These are phyloP conservation scores for Cordyceps militaris DNA, from an alignment of 2,329 filamentous ascomycete species.

Conservation along the genomic window DNA sequence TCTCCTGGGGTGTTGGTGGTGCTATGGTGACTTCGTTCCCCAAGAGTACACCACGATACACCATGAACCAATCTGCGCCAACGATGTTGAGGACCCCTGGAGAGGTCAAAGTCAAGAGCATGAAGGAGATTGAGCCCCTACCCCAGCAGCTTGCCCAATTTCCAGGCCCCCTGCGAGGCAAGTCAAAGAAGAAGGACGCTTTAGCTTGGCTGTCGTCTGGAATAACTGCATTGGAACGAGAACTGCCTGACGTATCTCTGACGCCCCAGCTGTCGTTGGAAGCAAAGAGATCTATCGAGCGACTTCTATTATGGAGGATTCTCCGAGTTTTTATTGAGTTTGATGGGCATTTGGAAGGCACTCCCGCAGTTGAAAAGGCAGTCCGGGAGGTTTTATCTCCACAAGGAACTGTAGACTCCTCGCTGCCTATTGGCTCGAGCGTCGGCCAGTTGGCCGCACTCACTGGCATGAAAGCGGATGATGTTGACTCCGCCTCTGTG, in stretches of 20 bases:
- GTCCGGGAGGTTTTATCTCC: slow-evolving; percentile 70
- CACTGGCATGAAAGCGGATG: slow-evolving; percentile 49
- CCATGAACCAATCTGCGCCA: slow-evolving; percentile 62
- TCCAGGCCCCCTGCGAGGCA: slow-evolving; percentile 80
- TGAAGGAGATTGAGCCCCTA: slow-evolving; percentile 66
- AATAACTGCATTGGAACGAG: slow-evolving; percentile 66
- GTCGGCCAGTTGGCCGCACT: slow-evolving; percentile 21
- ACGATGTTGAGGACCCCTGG: slow-evolving; percentile 78
- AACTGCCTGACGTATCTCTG: slow-evolving; percentile 41
- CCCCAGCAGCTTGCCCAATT: slow-evolving; percentile 71
- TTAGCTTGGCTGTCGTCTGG: slow-evolving; percentile 70
- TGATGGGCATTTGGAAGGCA: slow-evolving; percentile 76
- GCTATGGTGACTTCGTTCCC: slow-evolving; percentile 79
- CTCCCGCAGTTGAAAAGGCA: slow-evolving; percentile 61
- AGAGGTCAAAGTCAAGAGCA: slow-evolving; percentile 68
- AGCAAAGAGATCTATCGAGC: slow-evolving; percentile 70
- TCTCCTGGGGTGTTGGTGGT: slow-evolving; percentile 84
- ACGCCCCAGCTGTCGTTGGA: slow-evolving; percentile 47
- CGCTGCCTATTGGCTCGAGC: slow-evolving; percentile 20
- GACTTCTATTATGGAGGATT: slow-evolving; percentile 80
- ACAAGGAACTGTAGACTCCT: slow-evolving; percentile 20
- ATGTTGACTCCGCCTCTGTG: slow-evolving; percentile 61
- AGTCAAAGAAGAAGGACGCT: slow-evolving; percentile 93
- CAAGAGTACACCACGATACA: slow-evolving; percentile 79
- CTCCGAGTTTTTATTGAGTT: slow-evolving; percentile 75